These are phyloP conservation scores for Quercus variabilis DNA, from an alignment of 306 rosid genomes.

Conservation along the genomic window DNA sequence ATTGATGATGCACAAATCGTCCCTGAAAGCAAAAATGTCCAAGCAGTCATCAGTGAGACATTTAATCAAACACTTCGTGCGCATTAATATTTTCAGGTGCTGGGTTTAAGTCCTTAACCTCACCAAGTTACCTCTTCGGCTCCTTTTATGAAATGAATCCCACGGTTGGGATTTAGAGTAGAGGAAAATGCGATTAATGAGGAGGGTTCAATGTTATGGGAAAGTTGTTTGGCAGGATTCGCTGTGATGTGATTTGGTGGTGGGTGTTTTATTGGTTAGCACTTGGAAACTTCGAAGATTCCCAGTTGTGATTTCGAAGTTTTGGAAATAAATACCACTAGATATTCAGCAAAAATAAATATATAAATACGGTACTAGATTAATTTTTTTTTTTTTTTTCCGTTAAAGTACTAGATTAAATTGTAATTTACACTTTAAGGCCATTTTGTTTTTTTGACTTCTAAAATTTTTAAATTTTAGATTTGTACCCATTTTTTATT, in stretches of 20 bases:
- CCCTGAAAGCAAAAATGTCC: constrained; percentile 16
- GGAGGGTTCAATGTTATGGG: background rate
- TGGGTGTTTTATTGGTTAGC: background rate
- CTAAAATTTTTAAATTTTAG: no score
- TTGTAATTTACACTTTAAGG: no score
- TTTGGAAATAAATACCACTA: background rate
- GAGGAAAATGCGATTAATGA: background rate
- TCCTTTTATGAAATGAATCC: background rate
- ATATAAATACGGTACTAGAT: no score
- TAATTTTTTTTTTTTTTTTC: no score
- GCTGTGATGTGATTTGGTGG: background rate
- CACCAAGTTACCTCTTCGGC: background rate
- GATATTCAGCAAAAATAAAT: no score
- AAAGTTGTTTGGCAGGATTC: background rate
- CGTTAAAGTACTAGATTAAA: no score
- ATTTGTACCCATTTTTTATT: no score
- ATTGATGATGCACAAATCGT: background rate
- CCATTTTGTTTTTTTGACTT: no score
- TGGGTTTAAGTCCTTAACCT: background rate
- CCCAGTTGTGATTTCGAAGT: background rate
- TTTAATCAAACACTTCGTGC: constrained; percentile 25
- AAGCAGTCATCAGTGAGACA: constrained; percentile 14
- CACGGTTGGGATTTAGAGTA: background rate
- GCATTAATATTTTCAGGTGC: background rate
- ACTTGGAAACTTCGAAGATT: background rate